These are phyloP conservation scores for Capsicum pubescens DNA, from an alignment of 257 asterid species.

Conservation along the genomic window DNA sequence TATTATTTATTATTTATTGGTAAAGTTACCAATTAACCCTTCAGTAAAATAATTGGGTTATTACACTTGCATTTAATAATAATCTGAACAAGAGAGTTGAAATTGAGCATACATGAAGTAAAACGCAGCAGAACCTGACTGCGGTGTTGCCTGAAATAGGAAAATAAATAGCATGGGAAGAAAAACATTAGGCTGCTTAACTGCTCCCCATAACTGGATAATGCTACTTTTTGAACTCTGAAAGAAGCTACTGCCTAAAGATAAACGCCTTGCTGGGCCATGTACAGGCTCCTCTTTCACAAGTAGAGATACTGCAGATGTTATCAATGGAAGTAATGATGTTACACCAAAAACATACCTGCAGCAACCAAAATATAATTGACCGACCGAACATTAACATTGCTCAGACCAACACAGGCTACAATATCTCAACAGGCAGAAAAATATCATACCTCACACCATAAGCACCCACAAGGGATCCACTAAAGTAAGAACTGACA, in stretches of 20 bases:
- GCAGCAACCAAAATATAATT: constrained; percentile 40
- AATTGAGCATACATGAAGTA: constrained; percentile 81
- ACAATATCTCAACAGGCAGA: neutral
- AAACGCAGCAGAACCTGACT: constrained; percentile 96
- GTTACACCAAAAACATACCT: constrained; percentile 96
- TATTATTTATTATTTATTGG: too few species aligned
- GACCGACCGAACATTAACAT: neutral
- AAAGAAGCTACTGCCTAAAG: constrained; percentile 50
- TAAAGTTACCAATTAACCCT: too few species aligned
- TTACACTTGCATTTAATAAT: neutral
- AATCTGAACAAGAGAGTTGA: neutral
- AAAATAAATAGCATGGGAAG: constrained; percentile 90
- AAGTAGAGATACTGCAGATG: constrained; percentile 93
- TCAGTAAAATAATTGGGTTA: too few species aligned
- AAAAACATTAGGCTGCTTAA: constrained; percentile 77
- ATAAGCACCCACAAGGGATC: constrained; percentile 90
- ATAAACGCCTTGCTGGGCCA: constrained; percentile 49
- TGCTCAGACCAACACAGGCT: constrained; percentile 17
- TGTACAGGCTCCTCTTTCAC: constrained; percentile 77
- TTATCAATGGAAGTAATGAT: constrained; percentile 88
- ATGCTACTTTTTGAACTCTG: constrained; percentile 59
- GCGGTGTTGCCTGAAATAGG: constrained; percentile 97
- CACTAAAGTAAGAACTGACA: constrained; percentile 94
- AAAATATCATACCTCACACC: constrained; percentile 79
- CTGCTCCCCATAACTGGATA: constrained; percentile 69